These are phyloP conservation scores for Coleophoma crateriformis DNA, from an alignment of 2,329 filamentous ascomycete species.

Conservation along the genomic window DNA sequence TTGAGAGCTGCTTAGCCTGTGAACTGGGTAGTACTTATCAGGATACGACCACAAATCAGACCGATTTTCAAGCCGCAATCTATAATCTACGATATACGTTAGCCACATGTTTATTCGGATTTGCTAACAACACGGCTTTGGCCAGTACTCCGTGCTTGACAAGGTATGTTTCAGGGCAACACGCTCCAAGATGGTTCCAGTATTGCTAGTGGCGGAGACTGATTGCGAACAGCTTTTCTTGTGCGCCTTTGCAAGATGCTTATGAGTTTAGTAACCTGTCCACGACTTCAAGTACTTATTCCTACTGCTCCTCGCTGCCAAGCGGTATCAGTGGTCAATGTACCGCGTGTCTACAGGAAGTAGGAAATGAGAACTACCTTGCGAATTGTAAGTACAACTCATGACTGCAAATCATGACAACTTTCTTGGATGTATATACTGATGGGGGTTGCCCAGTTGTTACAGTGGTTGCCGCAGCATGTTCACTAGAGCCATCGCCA, in stretches of 20 bases:
- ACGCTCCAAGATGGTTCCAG: not conserved
- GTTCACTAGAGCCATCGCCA: slow-evolving; percentile 41
- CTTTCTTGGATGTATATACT: slow-evolving; percentile 17
- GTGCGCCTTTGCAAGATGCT: slow-evolving; percentile 39
- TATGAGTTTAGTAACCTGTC: slow-evolving; percentile 45
- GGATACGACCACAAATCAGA: slow-evolving; percentile 31
- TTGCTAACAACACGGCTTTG: slow-evolving; percentile 35
- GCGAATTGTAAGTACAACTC: slow-evolving; percentile 43
- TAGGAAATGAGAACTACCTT: slow-evolving; percentile 33
- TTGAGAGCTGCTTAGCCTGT: slow-evolving; percentile 19
- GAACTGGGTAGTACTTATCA: slow-evolving; percentile 38
- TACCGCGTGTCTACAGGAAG: slow-evolving; percentile 37
- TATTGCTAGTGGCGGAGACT: not conserved
- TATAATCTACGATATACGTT: slow-evolving; percentile 54
- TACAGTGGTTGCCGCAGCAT: slow-evolving; percentile 48
- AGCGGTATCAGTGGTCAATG: slow-evolving; percentile 36
- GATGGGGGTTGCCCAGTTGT: slow-evolving; percentile 30
- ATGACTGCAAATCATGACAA: not conserved
- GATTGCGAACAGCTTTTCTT: slow-evolving; percentile 38
- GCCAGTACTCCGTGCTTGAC: slow-evolving; percentile 41
- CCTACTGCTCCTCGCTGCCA: slow-evolving; percentile 48
- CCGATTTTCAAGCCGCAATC: slow-evolving; percentile 48
- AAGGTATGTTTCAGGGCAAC: slow-evolving; percentile 30
- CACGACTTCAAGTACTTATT: slow-evolving; percentile 37
- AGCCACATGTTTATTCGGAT: slow-evolving; percentile 49